Evolutionary conservation across 805 yeast species (phyloP).

Genomic region (Candida sakaeoensis): DNA sequence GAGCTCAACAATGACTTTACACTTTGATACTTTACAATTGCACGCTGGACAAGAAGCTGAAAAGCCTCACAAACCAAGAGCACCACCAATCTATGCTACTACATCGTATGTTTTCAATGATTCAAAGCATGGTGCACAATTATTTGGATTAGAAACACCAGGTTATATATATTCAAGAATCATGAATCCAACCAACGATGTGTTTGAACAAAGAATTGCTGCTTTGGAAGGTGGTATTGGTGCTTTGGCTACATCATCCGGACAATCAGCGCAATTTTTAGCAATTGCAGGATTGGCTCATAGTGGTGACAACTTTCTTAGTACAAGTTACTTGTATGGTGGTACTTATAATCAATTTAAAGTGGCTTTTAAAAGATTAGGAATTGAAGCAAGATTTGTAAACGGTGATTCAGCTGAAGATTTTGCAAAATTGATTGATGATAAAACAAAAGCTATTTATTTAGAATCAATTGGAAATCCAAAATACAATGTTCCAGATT

Average conservation of each 20-base stretch:
- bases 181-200: slow-evolving; percentile 90
- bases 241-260: slow-evolving; percentile 89
- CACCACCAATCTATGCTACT: slow-evolving; percentile 91
- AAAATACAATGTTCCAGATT: slow-evolving; percentile 87
- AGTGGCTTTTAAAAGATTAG: slow-evolving; percentile 84
- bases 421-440: slow-evolving; percentile 71
- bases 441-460: slow-evolving; percentile 84
- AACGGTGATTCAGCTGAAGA: slow-evolving; percentile 75
- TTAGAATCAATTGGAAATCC: slow-evolving; percentile 93
- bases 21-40: slow-evolving; percentile 86
- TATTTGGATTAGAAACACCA: slow-evolving; percentile 78
- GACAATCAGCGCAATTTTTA: slow-evolving; percentile 91
- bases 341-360: slow-evolving; percentile 96
- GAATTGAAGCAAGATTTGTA: slow-evolving; percentile 82
- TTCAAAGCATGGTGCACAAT: slow-evolving; percentile 88
- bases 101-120: slow-evolving; percentile 84
- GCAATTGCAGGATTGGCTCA: slow-evolving; percentile 84
- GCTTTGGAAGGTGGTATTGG: slow-evolving; percentile 91
- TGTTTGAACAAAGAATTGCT: slow-evolving; percentile 87
- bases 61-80: slow-evolving; percentile 68
- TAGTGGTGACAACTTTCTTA: slow-evolving; percentile 83
- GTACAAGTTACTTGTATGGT: slow-evolving; percentile 86
- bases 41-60: slow-evolving; percentile 90
- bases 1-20: slow-evolving; percentile 31
- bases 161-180: slow-evolving; percentile 89